phyloP scores from a whole-genome alignment of 1,139 yeast species.

The Blastobotrys ciferrii region DNA sequence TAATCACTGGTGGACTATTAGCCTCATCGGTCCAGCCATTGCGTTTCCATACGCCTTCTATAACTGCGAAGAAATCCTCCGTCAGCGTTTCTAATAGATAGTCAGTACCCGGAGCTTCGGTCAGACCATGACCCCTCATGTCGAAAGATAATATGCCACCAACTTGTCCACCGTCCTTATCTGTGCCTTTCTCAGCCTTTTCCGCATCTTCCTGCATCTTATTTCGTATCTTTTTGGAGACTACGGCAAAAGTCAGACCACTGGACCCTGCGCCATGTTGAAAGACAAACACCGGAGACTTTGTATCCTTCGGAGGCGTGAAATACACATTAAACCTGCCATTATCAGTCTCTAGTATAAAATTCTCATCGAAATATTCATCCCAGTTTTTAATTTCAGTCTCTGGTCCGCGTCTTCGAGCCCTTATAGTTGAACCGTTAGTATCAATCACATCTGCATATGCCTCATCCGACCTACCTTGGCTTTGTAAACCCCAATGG shows the following conservation, averaged over 20 bases:
- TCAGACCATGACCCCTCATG: slow-evolving; percentile 77
- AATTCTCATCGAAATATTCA: slow-evolving; percentile 42
- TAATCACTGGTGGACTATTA: slow-evolving; percentile 43
- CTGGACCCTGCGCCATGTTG: slow-evolving; percentile 98
- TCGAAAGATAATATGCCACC: slow-evolving; percentile 73
- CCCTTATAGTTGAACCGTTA: slow-evolving; percentile 1
- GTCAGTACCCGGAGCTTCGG: slow-evolving; percentile 38
- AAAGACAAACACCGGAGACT: slow-evolving; percentile 61
- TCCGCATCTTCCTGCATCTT: slow-evolving; percentile 31
- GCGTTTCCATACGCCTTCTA: slow-evolving; percentile 40
- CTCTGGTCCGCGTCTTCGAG: slow-evolving; percentile 5
- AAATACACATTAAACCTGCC: slow-evolving; percentile 56
- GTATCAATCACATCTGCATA: neutral
- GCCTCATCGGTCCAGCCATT: slow-evolving; percentile 25
- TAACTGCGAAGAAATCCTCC: slow-evolving; percentile 53
- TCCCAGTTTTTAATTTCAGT: slow-evolving; percentile 36
- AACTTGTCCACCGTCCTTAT: slow-evolving; percentile 27
- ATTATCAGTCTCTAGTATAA: slow-evolving; percentile 24
- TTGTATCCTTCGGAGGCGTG: slow-evolving; percentile 46
- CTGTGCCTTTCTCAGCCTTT: slow-evolving; percentile 19
- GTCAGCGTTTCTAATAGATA: slow-evolving; percentile 54
- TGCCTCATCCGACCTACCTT: slow-evolving; percentile 5
- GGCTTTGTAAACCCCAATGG: slow-evolving; percentile 9
- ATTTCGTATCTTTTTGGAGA: slow-evolving; percentile 42
- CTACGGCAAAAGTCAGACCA: slow-evolving; percentile 68